These are phyloP conservation scores for Colletotrichum sidae DNA, from an alignment of 2,329 filamentous ascomycete genomes.

Conservation along the genomic window DNA sequence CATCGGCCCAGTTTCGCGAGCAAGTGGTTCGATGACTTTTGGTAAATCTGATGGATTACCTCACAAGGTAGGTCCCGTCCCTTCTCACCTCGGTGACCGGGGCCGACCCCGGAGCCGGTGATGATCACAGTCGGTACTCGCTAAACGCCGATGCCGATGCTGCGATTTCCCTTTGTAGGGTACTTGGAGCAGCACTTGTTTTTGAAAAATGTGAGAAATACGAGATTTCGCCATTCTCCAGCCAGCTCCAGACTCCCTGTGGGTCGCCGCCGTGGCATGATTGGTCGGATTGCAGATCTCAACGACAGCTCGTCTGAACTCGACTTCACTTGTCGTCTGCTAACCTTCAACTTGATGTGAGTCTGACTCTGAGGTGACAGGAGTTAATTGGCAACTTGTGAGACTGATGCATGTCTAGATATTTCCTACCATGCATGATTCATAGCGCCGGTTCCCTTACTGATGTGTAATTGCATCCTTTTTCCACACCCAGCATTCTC, in stretches of 20 bases:
- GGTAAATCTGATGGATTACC: conserved; percentile 25
- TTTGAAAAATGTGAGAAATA: not conserved
- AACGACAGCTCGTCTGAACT: conserved; percentile 8
- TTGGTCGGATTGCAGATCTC: conserved; percentile 2
- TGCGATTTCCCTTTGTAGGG: not conserved
- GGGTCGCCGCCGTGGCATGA: not conserved
- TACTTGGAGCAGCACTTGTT: not conserved
- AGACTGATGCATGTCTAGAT: not conserved
- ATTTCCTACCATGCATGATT: no score
- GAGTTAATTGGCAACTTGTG: not conserved
- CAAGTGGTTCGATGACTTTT: conserved; percentile 32
- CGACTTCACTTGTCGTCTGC: not conserved
- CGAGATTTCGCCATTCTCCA: not conserved
- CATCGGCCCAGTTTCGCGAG: conserved; percentile 4
- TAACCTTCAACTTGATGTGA: not conserved
- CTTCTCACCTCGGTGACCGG: conserved; percentile 2
- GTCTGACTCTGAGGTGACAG: not conserved
- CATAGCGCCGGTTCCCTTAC: no score
- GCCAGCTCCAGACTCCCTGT: not conserved
- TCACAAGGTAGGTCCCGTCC: conserved; percentile 10
- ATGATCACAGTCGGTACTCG: no score
- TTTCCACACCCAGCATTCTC: no score
- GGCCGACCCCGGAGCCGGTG: no score
- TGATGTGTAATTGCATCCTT: no score
- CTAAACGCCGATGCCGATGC: not conserved